Conservation (phyloP, 768 basidiomycete species). For the Lactarius sanguifluus region DNA sequence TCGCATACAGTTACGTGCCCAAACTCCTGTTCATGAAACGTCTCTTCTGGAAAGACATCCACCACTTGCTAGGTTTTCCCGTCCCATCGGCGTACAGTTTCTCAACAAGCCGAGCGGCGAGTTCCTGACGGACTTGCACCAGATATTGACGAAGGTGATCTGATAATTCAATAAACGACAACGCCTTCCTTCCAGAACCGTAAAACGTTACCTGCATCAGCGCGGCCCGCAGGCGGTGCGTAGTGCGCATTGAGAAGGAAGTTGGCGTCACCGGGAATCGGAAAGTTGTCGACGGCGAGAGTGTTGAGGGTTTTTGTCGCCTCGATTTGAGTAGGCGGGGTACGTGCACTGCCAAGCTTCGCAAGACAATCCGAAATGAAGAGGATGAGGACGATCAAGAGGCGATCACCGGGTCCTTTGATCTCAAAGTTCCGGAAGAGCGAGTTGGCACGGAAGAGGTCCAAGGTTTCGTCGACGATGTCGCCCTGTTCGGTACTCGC, state of each 20-base stretch:
- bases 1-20: slow-evolving; percentile 48
- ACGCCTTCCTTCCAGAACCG: slow-evolving; percentile 3
- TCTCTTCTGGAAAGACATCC: slow-evolving; percentile 99
- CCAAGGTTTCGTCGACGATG: slow-evolving; percentile 93
- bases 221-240: slow-evolving; percentile 68
- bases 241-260: slow-evolving; percentile 94
- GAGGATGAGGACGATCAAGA: slow-evolving; percentile 95
- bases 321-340: slow-evolving; percentile 73
- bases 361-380: slow-evolving; percentile 97
- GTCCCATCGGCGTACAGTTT: slow-evolving; percentile 90
- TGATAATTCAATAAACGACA: slow-evolving; percentile 35
- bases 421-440: slow-evolving; percentile 99
- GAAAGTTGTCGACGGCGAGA: slow-evolving; percentile 88
- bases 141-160: slow-evolving; percentile 91
- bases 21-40: slow-evolving; percentile 93
- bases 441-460: slow-evolving; percentile 97
- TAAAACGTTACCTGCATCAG: slow-evolving; percentile 65
- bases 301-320: slow-evolving; percentile 88
- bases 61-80: slow-evolving; percentile 98
- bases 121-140: slow-evolving; percentile 89
- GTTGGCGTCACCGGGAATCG: slow-evolving; percentile 93
- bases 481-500: slow-evolving; percentile 80
- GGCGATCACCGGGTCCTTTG: slow-evolving; percentile 94
- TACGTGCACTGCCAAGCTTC: slow-evolving; percentile 74
- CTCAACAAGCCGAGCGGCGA: slow-evolving; percentile 83